These are phyloP conservation scores for Gonapodya sp. DNA, from an alignment of 192 early-diverging fungal genomes.

Conservation along the genomic window DNA sequence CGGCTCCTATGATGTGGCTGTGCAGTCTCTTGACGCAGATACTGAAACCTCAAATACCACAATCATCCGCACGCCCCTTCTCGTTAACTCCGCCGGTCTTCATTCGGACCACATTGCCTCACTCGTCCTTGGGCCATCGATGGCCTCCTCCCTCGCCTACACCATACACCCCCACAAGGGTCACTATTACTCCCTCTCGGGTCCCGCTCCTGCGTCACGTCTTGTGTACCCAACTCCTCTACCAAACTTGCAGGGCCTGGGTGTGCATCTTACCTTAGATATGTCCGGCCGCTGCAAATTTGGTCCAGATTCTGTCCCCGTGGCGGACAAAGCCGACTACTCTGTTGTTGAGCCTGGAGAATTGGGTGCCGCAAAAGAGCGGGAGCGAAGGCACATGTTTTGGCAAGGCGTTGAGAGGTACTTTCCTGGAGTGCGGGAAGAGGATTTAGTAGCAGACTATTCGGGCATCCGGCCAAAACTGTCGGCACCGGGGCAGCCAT, in stretches of 20 bases:
- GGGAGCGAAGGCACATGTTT: background rate
- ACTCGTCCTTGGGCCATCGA: constrained; percentile 18
- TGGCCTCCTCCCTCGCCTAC: constrained; percentile 21
- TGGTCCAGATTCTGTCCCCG: constrained; percentile 65
- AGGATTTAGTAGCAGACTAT: constrained; percentile 59
- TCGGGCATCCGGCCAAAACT: constrained; percentile 74
- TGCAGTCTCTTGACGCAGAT: constrained; percentile 27
- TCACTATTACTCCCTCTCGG: constrained; percentile 46
- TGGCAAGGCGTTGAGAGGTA: constrained; percentile 39
- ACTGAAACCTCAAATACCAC: constrained; percentile 23
- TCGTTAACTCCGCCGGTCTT: constrained; percentile 75
- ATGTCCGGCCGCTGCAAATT: constrained; percentile 65
- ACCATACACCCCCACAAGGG: constrained; percentile 68
- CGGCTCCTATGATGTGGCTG: constrained; percentile 21
- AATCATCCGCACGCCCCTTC: constrained; percentile 36
- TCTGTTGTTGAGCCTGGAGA: constrained; percentile 27
- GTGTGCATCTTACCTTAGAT: constrained; percentile 73
- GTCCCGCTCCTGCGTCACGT: constrained; percentile 26
- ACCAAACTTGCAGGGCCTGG: constrained; percentile 55
- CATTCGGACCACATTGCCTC: constrained; percentile 53
- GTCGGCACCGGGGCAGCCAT: constrained; percentile 53
- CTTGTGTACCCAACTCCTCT: constrained; percentile 78
- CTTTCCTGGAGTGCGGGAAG: constrained; percentile 41
- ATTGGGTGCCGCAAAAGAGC: constrained; percentile 21
- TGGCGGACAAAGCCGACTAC: constrained; percentile 48